phyloP scores from a whole-genome alignment of 176 grass and related monocot species.

The Triticum timopheevii region DNA sequence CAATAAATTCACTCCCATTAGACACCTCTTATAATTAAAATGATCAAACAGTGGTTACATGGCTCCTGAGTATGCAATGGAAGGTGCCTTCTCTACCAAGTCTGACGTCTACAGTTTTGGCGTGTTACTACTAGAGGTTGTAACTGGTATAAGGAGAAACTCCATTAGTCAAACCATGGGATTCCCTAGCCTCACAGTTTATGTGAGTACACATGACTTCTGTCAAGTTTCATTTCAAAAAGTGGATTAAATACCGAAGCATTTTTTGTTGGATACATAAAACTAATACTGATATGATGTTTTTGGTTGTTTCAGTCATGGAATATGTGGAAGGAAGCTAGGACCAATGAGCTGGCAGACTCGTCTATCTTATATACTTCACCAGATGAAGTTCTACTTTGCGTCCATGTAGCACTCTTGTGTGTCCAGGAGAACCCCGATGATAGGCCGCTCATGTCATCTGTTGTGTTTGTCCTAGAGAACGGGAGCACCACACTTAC shows the following conservation, averaged over 20 bases:
- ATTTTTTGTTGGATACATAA: background rate
- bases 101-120: constrained; percentile 59
- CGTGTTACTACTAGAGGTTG: constrained; percentile 40
- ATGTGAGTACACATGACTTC: constrained; percentile 24
- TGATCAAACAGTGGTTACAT: constrained; percentile 41
- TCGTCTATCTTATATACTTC: constrained; percentile 6
- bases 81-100: constrained; percentile 44
- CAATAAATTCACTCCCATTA: too few species aligned
- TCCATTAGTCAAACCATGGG: background rate
- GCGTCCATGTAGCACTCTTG: constrained; percentile 40
- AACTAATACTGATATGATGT: background rate
- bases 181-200: constrained; percentile 42
- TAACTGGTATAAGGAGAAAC: constrained; percentile 41
- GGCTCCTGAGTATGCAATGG: constrained; percentile 68
- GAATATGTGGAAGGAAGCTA: constrained; percentile 52
- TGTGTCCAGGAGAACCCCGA: constrained; percentile 50
- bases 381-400: constrained; percentile 19
- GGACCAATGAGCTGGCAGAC: constrained; percentile 17
- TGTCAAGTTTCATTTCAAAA: background rate
- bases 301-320: constrained; percentile 16
- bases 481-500: constrained; percentile 27
- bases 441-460: constrained; percentile 40
- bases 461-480: constrained; percentile 33
- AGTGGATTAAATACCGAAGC: background rate
- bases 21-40: background rate